Conservation (phyloP, 495 filamentous ascomycete genomes). For the Penicillium simplicissimum region DNA sequence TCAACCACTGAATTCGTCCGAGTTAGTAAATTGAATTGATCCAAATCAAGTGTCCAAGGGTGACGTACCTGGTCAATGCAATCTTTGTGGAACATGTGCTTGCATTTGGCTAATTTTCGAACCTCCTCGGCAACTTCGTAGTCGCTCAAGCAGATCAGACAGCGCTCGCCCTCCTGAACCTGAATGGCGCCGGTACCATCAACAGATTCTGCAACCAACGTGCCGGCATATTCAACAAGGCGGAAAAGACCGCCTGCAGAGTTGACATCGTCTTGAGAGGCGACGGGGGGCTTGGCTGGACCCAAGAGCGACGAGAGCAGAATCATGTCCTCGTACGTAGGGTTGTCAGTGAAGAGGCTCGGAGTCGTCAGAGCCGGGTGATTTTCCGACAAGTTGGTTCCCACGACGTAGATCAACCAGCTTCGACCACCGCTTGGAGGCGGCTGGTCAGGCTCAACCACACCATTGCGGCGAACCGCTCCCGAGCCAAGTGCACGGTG, state of each 20-base stretch:
- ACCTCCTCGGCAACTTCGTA: constrained; percentile 67
- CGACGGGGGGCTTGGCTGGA: constrained; percentile 74
- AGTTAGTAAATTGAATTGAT: constrained; percentile 12
- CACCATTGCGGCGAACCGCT: constrained; percentile 62
- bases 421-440: constrained; percentile 56
- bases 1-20: constrained; percentile 61
- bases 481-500: constrained; percentile 62
- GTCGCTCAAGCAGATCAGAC: constrained; percentile 70
- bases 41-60: background rate
- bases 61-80: constrained; percentile 73
- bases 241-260: constrained; percentile 62
- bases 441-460: constrained; percentile 64
- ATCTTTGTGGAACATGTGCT: constrained; percentile 70
- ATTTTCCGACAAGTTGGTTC: constrained; percentile 73
- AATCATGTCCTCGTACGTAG: constrained; percentile 80
- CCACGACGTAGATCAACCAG: constrained; percentile 80
- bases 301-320: constrained; percentile 70
- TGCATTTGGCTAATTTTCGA: constrained; percentile 63
- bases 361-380: constrained; percentile 76
- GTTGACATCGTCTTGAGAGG: constrained; percentile 64
- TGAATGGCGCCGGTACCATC: constrained; percentile 49
- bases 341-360: constrained; percentile 75
- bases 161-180: constrained; percentile 61
- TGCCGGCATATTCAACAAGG: constrained; percentile 47
- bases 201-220: constrained; percentile 51